Evolutionary conservation across 2,329 filamentous ascomycete species (phyloP), one percentile per base, ranked within the genome.

Genomic region (Ophiostoma ips): DNA sequence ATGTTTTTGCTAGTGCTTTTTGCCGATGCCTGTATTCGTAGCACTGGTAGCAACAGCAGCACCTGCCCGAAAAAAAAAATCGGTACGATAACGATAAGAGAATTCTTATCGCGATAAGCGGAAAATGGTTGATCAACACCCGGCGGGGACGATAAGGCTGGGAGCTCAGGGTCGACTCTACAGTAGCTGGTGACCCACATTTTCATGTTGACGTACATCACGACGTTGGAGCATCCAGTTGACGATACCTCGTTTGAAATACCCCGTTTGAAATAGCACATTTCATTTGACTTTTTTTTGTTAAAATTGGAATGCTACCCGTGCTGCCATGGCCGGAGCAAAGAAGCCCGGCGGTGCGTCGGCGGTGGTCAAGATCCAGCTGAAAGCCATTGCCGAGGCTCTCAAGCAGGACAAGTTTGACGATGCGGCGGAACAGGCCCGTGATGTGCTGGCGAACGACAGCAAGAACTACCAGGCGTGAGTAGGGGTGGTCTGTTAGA

Each of bases 381-480:
- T 95, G 58, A 95, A 94, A 69, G 79, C 82, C 57, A 84, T 92
- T 56, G 85, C 83, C 61, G 76, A 84, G 55, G 81, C 83, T 44
- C 75, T 95, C 57, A 84, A 87, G 61, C 75, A 81, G 53, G 77
- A 85, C 59, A 83, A 92, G 60, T 95, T 82, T 69, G 82, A 84
- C 53, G 81, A 84, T 60, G 87, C 84, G 40, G 73, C 82, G 47
- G 69, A 76, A 30, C 79, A 87, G 62, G 81, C 86, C 5, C 73
- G 79, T 53, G 74, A 76, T 28, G 71, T 94, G 35, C 68, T 95
- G 45, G 71, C 81, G 49, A 76, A 76, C 55, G 88, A 95, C 54
- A 68, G 81, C 2, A 76, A 81, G 55, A 94, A 83, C 63, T 92
- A 94, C 65, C 87, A 90, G 64, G 88, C 80, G 76, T 87, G 15